Base-by-base conservation (phyloP, 495 filamentous ascomycete species). In the Staphylotrichum tortipilum region DNA sequence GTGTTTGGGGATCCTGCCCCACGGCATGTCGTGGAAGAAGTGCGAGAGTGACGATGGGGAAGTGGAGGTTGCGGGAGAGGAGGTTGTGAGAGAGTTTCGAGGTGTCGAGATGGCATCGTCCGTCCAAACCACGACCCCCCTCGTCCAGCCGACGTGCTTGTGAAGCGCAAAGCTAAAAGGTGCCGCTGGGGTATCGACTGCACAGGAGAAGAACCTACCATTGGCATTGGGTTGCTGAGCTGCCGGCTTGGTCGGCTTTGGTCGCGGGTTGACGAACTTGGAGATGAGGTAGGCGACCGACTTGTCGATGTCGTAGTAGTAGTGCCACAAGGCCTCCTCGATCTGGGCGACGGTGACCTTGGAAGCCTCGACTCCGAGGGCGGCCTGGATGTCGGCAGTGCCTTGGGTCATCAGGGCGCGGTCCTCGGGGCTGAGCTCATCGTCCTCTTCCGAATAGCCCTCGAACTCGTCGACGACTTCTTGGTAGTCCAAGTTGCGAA, bases 231-330 rank as follows among this genome's bases (percentile, higher is more conserved):
- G 55, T 35, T 69, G 61, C 50, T 69, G 66, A 26, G 65, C 50
- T 18, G 53, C 47, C 9, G 53, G 31, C 46, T 76, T 63, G 37
- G 54, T 35, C 28, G 45, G 30, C 52, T 65, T 63, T 4, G 56
- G 47, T 23, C 53, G 49, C 28, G 73, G 74, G 51, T 65, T 57
- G 37, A 74, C 64, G 52, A 68, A 68, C 57, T 69, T 82, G 80
- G 82, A 79, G 37, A 80, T 71, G 31, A 98, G 67, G 59, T 91
- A 95, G 49, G 78, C 72, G 17, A 89, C 83, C 0, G 87, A 78
- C 62, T 96, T 95, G 22, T 80, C 79, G 22, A 95, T 74, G 62
- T 98, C 91, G 61, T 87, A 96, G 65, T 90, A 98, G 65, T 95
- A 96, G 65, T 97, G 80, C 88, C 89, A 98, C 26, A 98, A 65